Base-by-base conservation (phyloP, 768 basidiomycete species). In the Serendipita sp. region DNA sequence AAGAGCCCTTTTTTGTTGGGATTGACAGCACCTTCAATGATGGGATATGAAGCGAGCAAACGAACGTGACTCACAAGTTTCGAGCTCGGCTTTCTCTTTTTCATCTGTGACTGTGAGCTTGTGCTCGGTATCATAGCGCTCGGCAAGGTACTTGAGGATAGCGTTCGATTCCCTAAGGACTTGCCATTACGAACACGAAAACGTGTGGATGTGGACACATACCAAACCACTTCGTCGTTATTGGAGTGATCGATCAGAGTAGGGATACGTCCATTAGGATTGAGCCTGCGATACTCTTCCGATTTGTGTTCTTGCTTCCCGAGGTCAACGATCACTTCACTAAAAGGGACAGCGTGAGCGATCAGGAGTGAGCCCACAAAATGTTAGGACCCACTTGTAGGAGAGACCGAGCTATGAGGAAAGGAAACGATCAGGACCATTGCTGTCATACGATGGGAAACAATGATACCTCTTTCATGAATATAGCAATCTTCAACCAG, bases 241-340 rank as follows among this genome's bases (percentile, higher is more conserved):
- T 65, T 68, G 30, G 53, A 20, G 62, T 68, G 65, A 51, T 69
- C 68, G 33, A 69, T 65, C 42, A 69, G 58, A 14, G 65, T 51
- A 1, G 67, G 66, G 24, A 68, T 66, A 24, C 53, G 42, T 41
- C 61, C 33, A 61, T 24, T 53, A 45, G 33, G 41, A 45, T 50
- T 51, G 58, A 38, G 34, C 38, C 53, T 26, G 42, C 63, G 42
- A 61, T 26, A 28, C 41, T 24, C 11, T 53, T 58, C 60, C 41
- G 38, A 63, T 48, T 38, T 41, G 34, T 65, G 64, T 45, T 65
- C 50, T 48, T 63, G 24, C 50, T 61, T 63, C 16, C 41, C 60
- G 30, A 61, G 42, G 33, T 61, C 60, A 22, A 61, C 41, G 34
- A 61, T 41, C 58, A 67, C 53, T 24, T 58, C 53, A 33, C 53